phyloP scores from a whole-genome alignment of 1,139 yeast species.

The Taphrina wiesneri region DNA sequence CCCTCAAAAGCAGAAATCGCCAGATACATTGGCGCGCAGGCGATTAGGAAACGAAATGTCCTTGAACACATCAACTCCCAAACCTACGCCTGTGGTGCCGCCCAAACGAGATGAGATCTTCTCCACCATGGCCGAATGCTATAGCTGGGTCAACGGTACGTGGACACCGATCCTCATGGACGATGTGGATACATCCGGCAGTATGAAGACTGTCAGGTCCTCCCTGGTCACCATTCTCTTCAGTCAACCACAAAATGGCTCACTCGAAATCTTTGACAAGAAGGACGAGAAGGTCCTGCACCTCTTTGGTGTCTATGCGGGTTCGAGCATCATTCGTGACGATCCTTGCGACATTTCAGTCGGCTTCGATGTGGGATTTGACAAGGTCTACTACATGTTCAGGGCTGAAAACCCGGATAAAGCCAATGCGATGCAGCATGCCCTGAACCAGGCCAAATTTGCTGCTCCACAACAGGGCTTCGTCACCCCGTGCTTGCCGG shows the following conservation, averaged over 20 bases:
- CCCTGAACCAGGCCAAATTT: slow-evolving; percentile 20
- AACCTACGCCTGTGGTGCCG: background rate
- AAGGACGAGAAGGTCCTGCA: slow-evolving; percentile 15
- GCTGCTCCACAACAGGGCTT: slow-evolving; percentile 30
- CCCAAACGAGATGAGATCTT: slow-evolving; percentile 16
- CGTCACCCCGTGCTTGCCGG: slow-evolving; percentile 23
- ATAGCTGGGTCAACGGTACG: slow-evolving; percentile 24
- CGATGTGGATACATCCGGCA: slow-evolving; percentile 19
- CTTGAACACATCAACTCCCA: background rate
- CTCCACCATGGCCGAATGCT: slow-evolving; percentile 32
- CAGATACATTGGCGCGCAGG: slow-evolving; percentile 16
- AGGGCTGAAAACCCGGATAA: slow-evolving; percentile 30
- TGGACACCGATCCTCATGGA: slow-evolving; percentile 32
- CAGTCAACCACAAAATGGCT: slow-evolving; percentile 10
- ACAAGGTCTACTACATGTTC: slow-evolving; percentile 33
- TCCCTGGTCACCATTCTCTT: slow-evolving; percentile 20
- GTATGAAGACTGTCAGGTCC: slow-evolving; percentile 25
- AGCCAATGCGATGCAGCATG: slow-evolving; percentile 30
- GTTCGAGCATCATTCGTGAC: slow-evolving; percentile 29
- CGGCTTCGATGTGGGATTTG: slow-evolving; percentile 28
- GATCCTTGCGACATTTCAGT: slow-evolving; percentile 31
- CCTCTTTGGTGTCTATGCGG: slow-evolving; percentile 18
- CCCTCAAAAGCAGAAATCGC: background rate
- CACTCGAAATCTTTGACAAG: slow-evolving; percentile 21
- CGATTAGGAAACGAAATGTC: slow-evolving; percentile 27